A percentile compares a stretch with the other conserved stretches of the same genome.
These are phyloP conservation scores for Mycena chlorophos DNA, from an alignment of 768 basidiomycete species.

Conservation along the genomic window DNA sequence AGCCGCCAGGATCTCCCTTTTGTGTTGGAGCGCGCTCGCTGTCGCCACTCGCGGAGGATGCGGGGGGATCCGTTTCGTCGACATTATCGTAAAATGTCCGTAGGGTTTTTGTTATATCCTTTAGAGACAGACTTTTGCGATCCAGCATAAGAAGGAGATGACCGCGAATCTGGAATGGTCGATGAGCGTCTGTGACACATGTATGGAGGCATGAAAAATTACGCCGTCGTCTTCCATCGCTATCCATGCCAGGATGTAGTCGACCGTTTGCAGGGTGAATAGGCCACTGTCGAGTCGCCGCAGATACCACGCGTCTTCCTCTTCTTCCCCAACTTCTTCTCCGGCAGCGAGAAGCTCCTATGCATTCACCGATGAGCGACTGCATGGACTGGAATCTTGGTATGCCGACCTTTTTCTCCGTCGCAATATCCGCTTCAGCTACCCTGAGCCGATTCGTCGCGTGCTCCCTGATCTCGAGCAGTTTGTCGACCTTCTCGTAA, in stretches of 20 bases:
- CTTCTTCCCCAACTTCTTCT: conserved; percentile 57
- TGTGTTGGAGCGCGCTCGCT: conserved; percentile 51
- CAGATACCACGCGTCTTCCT: conserved; percentile 82
- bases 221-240: conserved; percentile 99
- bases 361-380: neutral
- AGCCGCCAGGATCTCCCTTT: conserved; percentile 65
- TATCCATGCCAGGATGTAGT: conserved; percentile 94
- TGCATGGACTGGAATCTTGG: too few species aligned
- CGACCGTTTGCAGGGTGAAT: conserved; percentile 86
- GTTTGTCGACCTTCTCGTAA: conserved; percentile 93
- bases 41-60: conserved; percentile 25
- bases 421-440: conserved; percentile 66
- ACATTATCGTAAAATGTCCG: conserved; percentile 73
- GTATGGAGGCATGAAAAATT: conserved; percentile 31
- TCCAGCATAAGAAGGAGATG: conserved; percentile 77
- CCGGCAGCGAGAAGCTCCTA: conserved; percentile 58
- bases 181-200: neutral
- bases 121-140: conserved; percentile 68
- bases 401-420: conserved; percentile 64
- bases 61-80: conserved; percentile 40
- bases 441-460: conserved; percentile 59
- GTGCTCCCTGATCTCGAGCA: conserved; percentile 82
- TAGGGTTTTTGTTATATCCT: conserved; percentile 71
- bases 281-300: conserved; percentile 83
- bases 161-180: conserved; percentile 60